Evolutionary conservation across 2,329 filamentous ascomycete genomes (phyloP), one percentile per base, ranked within the genome.

Genomic region (Fusarium sp.): DNA sequence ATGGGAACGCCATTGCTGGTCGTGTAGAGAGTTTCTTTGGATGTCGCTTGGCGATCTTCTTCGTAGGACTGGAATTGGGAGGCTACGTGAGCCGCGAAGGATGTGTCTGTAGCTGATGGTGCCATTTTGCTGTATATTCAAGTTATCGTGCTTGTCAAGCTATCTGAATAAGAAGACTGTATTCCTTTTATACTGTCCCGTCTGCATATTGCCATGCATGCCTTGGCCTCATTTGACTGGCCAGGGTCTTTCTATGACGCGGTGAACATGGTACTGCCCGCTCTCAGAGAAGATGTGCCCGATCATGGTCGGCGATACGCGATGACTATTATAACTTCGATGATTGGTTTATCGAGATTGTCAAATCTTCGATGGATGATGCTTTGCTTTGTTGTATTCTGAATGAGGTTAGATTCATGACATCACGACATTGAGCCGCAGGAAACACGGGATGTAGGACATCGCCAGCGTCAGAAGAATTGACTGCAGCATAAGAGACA

Each of bases 1-100:
- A 87, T 82, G 2, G 87, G 87, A 1, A 81, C 83, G 58, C 86
- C 86, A 76, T 88, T 89, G 78, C 83, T 84, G 45, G 87, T 86
- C 30, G 84, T 81, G 77, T 90, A 90, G 16, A 86, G 63, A 16
- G 77, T 74, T 22, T 84, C 79, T 42, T 79, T 78, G 8, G 82
- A 83, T 0, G 77, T 67, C 11, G 75, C 73, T 40, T 78, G 72
- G 27, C 82, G 79, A 65, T 84, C 83, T 53, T 80, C 73, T 56
- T 83, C 79, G 57, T 80, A 83, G 3, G 77, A 77, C 10, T 75
- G 75, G 75, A 79, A 79, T 65, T 78, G 81, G 56, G 73, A 77
- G 49, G 77, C 77, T 69, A 73, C 78, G 57, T 79, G 81, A 53
- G 78, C 77, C 41, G 76, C 57, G 68, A 82, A 82, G 18, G 80